Evolutionary conservation across 352 stramenopile species (phyloP).

Genomic region (Phytophthora sp.): DNA sequence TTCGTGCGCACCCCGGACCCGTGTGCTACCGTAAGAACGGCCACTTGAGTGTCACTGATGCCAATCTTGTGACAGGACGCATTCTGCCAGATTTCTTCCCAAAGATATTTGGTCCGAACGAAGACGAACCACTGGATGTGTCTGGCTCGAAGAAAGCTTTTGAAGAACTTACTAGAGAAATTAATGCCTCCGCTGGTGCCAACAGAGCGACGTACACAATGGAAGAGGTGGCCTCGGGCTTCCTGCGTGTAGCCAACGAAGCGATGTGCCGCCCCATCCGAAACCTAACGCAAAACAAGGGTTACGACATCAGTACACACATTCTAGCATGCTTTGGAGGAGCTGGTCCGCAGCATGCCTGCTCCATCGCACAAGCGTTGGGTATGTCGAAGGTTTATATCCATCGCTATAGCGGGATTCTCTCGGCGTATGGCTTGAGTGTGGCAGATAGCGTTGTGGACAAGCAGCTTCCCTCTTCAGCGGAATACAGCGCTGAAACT

Average conservation of each 20-base stretch:
- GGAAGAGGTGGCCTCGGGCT: constrained; percentile 97
- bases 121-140: constrained; percentile 97
- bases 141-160: constrained; percentile 94
- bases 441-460: constrained; percentile 98
- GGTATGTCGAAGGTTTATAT: constrained; percentile 98
- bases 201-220: constrained; percentile 77
- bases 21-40: constrained; percentile 98
- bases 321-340: constrained; percentile 98
- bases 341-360: constrained; percentile 98
- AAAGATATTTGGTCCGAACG: constrained; percentile 98
- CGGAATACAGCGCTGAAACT: constrained; percentile 57
- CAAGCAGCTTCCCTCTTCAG: constrained; percentile 92
- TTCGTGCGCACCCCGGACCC: constrained; percentile 96
- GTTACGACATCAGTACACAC: constrained; percentile 97
- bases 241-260: constrained; percentile 98
- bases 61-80: constrained; percentile 98
- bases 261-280: constrained; percentile 99
- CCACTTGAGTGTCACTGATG: constrained; percentile 97
- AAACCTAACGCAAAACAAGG: constrained; percentile 98
- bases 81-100: constrained; percentile 98
- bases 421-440: constrained; percentile 97
- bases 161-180: constrained; percentile 85
- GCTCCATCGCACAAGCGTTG: constrained; percentile 95
- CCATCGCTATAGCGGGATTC: constrained; percentile 97
- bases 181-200: constrained; percentile 77